These are phyloP conservation scores for Botrytis elliptica DNA, from an alignment of 2,329 filamentous ascomycete genomes.

Conservation along the genomic window DNA sequence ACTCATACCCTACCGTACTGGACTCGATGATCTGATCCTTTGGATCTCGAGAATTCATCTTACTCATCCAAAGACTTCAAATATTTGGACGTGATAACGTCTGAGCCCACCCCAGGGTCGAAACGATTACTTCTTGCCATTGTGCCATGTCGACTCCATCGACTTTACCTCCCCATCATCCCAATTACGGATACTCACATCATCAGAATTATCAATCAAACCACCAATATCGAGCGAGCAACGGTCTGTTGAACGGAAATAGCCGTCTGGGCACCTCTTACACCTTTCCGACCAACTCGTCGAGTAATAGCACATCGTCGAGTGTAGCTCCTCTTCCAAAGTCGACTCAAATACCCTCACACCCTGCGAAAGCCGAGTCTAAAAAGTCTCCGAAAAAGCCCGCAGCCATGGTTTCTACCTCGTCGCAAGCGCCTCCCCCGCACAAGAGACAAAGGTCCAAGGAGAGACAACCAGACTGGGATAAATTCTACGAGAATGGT, in stretches of 20 bases:
- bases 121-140: slow-evolving; percentile 24
- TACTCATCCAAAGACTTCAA: slow-evolving; percentile 2
- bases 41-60: slow-evolving; percentile 2
- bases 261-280: slow-evolving; percentile 38
- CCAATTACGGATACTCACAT: slow-evolving; percentile 61
- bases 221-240: slow-evolving; percentile 50
- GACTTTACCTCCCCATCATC: slow-evolving; percentile 67
- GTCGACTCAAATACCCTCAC: slow-evolving; percentile 28
- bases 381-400: slow-evolving; percentile 36
- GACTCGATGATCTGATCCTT: slow-evolving; percentile 11
- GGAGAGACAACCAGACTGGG: slow-evolving; percentile 69
- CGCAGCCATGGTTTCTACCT: slow-evolving; percentile 39
- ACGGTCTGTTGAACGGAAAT: slow-evolving; percentile 39
- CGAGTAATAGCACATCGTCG: slow-evolving; percentile 34
- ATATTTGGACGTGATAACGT: slow-evolving; percentile 16
- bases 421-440: slow-evolving; percentile 37
- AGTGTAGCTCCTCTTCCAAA: slow-evolving; percentile 32
- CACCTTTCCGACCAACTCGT: slow-evolving; percentile 37
- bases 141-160: slow-evolving; percentile 75
- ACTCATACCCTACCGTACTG: neutral
- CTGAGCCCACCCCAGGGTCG: slow-evolving; percentile 27
- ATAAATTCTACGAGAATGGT: slow-evolving; percentile 78
- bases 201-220: slow-evolving; percentile 55
- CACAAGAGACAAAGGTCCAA: slow-evolving; percentile 43
- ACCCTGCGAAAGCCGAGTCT: slow-evolving; percentile 20